Conservation (phyloP, 371 early-diverging fungal species). For the Zancudomyces culisetae region DNA sequence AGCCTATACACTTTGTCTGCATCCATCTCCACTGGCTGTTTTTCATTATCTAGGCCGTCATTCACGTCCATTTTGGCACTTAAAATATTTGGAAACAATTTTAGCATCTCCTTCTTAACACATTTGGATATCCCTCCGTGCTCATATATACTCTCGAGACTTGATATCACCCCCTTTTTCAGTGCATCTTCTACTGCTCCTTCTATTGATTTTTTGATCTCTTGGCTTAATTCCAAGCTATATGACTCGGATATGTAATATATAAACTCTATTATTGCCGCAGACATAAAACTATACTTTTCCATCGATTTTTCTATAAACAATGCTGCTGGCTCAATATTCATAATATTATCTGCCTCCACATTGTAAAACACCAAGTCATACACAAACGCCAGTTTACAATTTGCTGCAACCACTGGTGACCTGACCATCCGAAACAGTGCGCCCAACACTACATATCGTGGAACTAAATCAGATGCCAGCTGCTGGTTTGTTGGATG, state of each 20-base stretch:
- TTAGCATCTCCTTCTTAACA: constrained; percentile 7
- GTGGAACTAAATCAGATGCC: constrained; percentile 50
- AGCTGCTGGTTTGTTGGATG: constrained; percentile 59
- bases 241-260: constrained; percentile 35
- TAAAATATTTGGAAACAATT: constrained; percentile 11
- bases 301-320: constrained; percentile 49
- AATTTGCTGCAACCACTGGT: constrained; percentile 36
- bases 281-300: constrained; percentile 39
- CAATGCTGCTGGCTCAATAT: constrained; percentile 55
- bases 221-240: constrained; percentile 28
- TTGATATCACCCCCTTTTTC: constrained; percentile 42
- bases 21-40: background rate
- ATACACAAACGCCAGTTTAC: constrained; percentile 47
- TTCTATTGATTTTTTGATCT: constrained; percentile 29
- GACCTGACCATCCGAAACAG: constrained; percentile 35
- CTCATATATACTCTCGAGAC: constrained; percentile 11
- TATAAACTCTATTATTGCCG: constrained; percentile 41
- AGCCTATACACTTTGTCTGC: background rate
- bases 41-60: background rate
- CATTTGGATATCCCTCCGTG: constrained; percentile 9
- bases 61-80: constrained; percentile 1
- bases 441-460: constrained; percentile 48
- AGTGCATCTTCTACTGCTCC: constrained; percentile 35
- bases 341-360: constrained; percentile 48
- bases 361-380: constrained; percentile 65